These are phyloP conservation scores for Neophaeococcomyces mojaviensis DNA, from an alignment of 2,329 filamentous ascomycete genomes.

Conservation along the genomic window DNA sequence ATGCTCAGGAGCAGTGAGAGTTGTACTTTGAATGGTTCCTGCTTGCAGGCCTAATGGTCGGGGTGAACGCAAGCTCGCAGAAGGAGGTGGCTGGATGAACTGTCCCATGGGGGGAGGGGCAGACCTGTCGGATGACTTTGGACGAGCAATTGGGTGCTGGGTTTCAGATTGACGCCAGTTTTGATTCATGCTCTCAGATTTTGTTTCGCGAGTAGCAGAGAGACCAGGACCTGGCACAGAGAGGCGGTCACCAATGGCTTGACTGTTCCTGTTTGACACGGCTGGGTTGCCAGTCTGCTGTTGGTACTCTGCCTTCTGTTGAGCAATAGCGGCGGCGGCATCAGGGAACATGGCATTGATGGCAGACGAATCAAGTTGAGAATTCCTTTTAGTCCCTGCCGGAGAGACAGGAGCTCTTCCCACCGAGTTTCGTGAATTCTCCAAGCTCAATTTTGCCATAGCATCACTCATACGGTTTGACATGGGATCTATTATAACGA, in stretches of 20 bases:
- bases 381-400: conserved; percentile 73
- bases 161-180: conserved; percentile 61
- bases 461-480: conserved; percentile 91
- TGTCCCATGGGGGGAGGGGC: conserved; percentile 68
- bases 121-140: conserved; percentile 67
- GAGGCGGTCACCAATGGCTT: conserved; percentile 65
- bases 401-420: conserved; percentile 71
- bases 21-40: conserved; percentile 74
- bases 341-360: conserved; percentile 99
- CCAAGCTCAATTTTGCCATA: conserved; percentile 89
- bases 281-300: conserved; percentile 88
- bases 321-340: conserved; percentile 91
- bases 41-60: conserved; percentile 57
- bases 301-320: conserved; percentile 94
- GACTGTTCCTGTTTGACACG: conserved; percentile 87
- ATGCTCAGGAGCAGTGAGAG: conserved; percentile 65
- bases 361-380: conserved; percentile 82
- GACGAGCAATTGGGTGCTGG: conserved; percentile 50
- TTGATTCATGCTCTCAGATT: conserved; percentile 47
- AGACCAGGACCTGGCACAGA: conserved; percentile 71
- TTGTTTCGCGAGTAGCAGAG: conserved; percentile 56
- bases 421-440: conserved; percentile 78
- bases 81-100: conserved; percentile 74
- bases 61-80: conserved; percentile 72
- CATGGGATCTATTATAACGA: conserved; percentile 68